A percentile compares a stretch with the other conserved stretches of the same genome.
Conservation (phyloP, 225 moss, liverwort and hornwort genomes). For the Thuidium tamariscinum region DNA sequence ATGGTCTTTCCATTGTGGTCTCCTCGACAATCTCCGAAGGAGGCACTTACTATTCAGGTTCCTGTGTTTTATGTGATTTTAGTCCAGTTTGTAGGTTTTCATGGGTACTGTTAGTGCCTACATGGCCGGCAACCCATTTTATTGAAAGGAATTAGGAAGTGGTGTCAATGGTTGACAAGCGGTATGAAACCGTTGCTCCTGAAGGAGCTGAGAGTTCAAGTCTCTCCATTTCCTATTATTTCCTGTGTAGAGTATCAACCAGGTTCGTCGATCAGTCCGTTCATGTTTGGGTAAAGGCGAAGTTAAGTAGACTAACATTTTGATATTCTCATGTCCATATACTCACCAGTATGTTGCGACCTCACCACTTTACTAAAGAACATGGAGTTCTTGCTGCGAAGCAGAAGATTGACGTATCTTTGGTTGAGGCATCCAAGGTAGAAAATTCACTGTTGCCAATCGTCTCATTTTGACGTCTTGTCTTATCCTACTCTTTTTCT, state of each 20-base stretch:
- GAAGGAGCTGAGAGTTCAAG: slow-evolving; percentile 99
- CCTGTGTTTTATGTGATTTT: neutral
- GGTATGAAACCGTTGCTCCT: slow-evolving; percentile 96
- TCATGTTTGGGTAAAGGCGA: neutral
- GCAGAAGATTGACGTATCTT: slow-evolving; percentile 83
- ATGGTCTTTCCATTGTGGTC: neutral
- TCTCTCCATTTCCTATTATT: slow-evolving; percentile 99
- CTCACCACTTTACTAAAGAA: slow-evolving; percentile 98
- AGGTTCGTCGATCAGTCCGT: neutral
- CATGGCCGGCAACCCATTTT: slow-evolving; percentile 58
- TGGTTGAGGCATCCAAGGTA: slow-evolving; percentile 99
- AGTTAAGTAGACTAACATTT: slow-evolving; percentile 9
- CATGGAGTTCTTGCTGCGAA: slow-evolving; percentile 87
- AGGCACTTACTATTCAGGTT: slow-evolving; percentile 2
- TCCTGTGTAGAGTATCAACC: slow-evolving; percentile 2
- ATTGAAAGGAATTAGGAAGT: slow-evolving; percentile 85
- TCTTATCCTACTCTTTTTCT: neutral
- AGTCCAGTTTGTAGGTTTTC: neutral
- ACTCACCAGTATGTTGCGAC: slow-evolving; percentile 88
- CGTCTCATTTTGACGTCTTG: neutral
- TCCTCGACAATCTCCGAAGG: neutral
- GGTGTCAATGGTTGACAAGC: slow-evolving; percentile 99
- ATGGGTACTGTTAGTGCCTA: slow-evolving; percentile 46
- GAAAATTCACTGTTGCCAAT: neutral
- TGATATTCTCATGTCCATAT: slow-evolving; percentile 19